A percentile compares a stretch with the other conserved stretches of the same genome.
phyloP scores from a whole-genome alignment of 495 filamentous ascomycete genomes.

The Neurospora hispaniola region DNA sequence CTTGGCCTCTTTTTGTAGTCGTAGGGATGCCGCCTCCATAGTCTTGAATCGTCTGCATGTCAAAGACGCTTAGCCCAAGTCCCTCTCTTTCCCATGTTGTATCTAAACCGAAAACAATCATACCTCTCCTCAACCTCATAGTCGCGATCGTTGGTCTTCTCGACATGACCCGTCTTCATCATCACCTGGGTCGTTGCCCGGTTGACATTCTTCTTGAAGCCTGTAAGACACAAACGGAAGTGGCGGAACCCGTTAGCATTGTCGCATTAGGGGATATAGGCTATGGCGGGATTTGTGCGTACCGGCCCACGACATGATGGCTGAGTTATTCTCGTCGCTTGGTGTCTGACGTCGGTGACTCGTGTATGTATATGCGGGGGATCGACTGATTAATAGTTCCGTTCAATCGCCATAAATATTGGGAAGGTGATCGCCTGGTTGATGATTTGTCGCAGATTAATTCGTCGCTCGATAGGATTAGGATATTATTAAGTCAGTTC shows the following conservation, averaged over 20 bases:
- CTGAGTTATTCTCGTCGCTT: conserved; percentile 8
- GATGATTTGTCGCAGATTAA: background rate
- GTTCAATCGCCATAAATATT: background rate
- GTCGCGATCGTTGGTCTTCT: conserved; percentile 94
- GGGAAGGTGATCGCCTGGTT: background rate
- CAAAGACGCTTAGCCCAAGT: background rate
- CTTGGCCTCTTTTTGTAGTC: conserved; percentile 94
- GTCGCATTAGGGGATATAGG: conserved; percentile 1
- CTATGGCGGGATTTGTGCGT: conserved; percentile 18
- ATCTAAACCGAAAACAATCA: background rate
- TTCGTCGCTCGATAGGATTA: background rate
- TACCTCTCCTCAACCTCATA: conserved; percentile 97
- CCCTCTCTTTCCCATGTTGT: background rate
- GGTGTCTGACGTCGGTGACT: background rate
- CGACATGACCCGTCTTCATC: conserved; percentile 99
- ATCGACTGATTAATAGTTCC: background rate
- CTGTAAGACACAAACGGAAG: conserved; percentile 32
- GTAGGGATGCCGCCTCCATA: conserved; percentile 86
- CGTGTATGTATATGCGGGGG: background rate
- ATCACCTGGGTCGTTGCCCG: conserved; percentile 98
- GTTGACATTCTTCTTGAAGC: conserved; percentile 98
- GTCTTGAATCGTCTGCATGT: conserved; percentile 71
- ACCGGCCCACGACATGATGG: conserved; percentile 54
- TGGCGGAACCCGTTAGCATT: conserved; percentile 1
- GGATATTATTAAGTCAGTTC: background rate